These are phyloP conservation scores for Kwoniella europaea DNA, from an alignment of 768 basidiomycete species.

Conservation along the genomic window DNA sequence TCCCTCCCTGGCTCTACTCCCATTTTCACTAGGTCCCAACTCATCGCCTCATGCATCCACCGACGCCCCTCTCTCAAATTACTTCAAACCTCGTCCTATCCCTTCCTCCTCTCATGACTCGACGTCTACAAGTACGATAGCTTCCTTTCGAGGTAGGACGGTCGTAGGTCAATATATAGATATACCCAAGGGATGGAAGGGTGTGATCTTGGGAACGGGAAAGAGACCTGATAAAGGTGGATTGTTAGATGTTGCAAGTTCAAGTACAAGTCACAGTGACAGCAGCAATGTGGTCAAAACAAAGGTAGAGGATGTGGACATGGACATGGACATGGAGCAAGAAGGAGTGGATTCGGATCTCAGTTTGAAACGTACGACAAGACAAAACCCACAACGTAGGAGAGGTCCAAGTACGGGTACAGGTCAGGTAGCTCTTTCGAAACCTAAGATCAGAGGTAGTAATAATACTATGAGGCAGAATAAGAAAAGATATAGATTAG, in stretches of 20 bases:
- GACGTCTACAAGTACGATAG: slow-evolving; percentile 9
- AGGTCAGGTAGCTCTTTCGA: slow-evolving; percentile 44
- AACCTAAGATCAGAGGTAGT: slow-evolving; percentile 30
- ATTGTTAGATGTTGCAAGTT: slow-evolving; percentile 2
- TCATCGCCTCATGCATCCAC: slow-evolving; percentile 29
- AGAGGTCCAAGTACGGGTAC: slow-evolving; percentile 23
- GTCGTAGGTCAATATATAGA: slow-evolving; percentile 39
- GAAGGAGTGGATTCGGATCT: neutral
- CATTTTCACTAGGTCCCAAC: slow-evolving; percentile 43
- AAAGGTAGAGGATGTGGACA: neutral
- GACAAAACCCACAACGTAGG: slow-evolving; percentile 14
- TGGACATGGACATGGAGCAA: neutral
- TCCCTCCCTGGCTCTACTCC: slow-evolving; percentile 40
- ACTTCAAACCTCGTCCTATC: slow-evolving; percentile 41
- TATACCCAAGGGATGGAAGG: slow-evolving; percentile 43
- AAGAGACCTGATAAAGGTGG: slow-evolving; percentile 36
- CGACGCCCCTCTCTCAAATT: slow-evolving; percentile 24
- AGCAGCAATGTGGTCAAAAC: neutral
- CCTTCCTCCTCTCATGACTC: neutral
- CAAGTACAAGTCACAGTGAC: neutral
- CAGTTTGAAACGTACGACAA: slow-evolving; percentile 9
- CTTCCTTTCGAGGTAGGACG: slow-evolving; percentile 45
- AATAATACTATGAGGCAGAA: neutral
- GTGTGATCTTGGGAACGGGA: slow-evolving; percentile 30
- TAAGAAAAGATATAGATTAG: slow-evolving; percentile 40